A percentile compares a stretch with the other conserved stretches of the same genome.
These are phyloP conservation scores for Serendipita vermifera DNA, from an alignment of 768 basidiomycete species.

Conservation along the genomic window DNA sequence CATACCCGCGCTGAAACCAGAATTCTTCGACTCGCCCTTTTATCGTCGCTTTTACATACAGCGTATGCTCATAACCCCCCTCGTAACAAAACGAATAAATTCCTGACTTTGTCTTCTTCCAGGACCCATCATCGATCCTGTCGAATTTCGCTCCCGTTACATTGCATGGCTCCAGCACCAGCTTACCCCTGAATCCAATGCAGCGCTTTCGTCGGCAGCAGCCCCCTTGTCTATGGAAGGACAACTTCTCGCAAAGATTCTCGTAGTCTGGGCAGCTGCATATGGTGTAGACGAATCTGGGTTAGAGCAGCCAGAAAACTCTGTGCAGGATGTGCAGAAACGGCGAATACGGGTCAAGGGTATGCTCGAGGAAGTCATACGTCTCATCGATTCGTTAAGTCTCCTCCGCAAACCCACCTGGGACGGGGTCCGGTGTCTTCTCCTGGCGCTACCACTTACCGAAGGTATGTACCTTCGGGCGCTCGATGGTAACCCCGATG, in stretches of 20 bases:
- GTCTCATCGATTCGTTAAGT: slow-evolving; percentile 66
- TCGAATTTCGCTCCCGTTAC: slow-evolving; percentile 66
- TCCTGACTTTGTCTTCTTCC: slow-evolving; percentile 13
- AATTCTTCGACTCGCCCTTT: slow-evolving; percentile 78
- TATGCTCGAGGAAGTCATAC: slow-evolving; percentile 65
- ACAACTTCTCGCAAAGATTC: slow-evolving; percentile 59
- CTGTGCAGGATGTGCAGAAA: slow-evolving; percentile 23
- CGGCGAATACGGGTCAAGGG: slow-evolving; percentile 45
- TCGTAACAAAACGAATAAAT: background rate
- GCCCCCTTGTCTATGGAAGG: slow-evolving; percentile 58
- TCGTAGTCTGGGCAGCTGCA: slow-evolving; percentile 81
- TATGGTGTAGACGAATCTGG: slow-evolving; percentile 80
- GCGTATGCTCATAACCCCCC: slow-evolving; percentile 35
- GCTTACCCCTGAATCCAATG: slow-evolving; percentile 1
- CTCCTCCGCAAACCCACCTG: slow-evolving; percentile 69
- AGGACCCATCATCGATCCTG: slow-evolving; percentile 80
- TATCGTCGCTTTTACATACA: slow-evolving; percentile 77
- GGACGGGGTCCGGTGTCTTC: slow-evolving; percentile 72
- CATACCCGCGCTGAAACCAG: slow-evolving; percentile 59
- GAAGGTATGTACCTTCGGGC: slow-evolving; percentile 44
- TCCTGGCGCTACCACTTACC: slow-evolving; percentile 71
- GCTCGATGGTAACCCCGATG: background rate
- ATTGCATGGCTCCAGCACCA: slow-evolving; percentile 40
- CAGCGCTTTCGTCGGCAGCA: slow-evolving; percentile 27
- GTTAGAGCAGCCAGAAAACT: slow-evolving; percentile 24